phyloP scores from a whole-genome alignment of 495 filamentous ascomycete species.

The Emericellopsis terricola region DNA sequence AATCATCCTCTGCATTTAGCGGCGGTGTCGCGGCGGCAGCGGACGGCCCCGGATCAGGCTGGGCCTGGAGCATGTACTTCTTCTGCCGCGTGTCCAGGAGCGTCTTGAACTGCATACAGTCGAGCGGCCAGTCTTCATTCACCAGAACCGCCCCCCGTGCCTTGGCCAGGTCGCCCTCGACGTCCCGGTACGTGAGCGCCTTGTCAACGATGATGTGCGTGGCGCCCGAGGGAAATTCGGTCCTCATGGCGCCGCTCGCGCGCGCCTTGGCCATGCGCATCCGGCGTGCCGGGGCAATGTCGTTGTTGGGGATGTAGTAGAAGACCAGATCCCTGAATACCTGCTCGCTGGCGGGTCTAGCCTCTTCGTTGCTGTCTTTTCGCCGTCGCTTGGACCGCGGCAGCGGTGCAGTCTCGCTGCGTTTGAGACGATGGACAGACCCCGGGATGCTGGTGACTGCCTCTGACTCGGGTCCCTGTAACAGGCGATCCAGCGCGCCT shows the following conservation, averaged over 20 bases:
- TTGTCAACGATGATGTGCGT: conserved; percentile 76
- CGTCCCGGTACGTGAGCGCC: conserved; percentile 40
- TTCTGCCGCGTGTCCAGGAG: conserved; percentile 39
- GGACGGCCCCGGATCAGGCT: conserved; percentile 11
- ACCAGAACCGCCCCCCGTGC: conserved; percentile 22
- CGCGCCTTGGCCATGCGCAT: conserved; percentile 55
- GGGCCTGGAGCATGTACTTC: conserved; percentile 35
- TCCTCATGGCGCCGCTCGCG: conserved; percentile 52
- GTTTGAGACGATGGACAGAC: neutral
- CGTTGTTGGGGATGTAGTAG: conserved; percentile 70
- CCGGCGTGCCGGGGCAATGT: conserved; percentile 44
- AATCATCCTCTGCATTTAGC: neutral
- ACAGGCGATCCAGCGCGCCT: neutral
- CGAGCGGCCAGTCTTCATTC: conserved; percentile 60
- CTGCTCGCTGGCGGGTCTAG: conserved; percentile 19
- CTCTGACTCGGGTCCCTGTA: neutral
- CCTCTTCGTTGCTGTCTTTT: conserved; percentile 1
- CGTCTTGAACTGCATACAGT: conserved; percentile 47
- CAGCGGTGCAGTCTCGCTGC: conserved; percentile 5
- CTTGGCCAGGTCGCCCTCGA: conserved; percentile 37
- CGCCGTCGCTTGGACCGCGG: conserved; percentile 6
- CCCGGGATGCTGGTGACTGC: neutral
- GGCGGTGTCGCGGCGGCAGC: conserved; percentile 2
- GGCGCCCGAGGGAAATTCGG: conserved; percentile 14
- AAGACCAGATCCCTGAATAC: conserved; percentile 50